Evolutionary conservation across 176 grass and related monocot species (phyloP).

Genomic region (Cymbopogon citratus): DNA sequence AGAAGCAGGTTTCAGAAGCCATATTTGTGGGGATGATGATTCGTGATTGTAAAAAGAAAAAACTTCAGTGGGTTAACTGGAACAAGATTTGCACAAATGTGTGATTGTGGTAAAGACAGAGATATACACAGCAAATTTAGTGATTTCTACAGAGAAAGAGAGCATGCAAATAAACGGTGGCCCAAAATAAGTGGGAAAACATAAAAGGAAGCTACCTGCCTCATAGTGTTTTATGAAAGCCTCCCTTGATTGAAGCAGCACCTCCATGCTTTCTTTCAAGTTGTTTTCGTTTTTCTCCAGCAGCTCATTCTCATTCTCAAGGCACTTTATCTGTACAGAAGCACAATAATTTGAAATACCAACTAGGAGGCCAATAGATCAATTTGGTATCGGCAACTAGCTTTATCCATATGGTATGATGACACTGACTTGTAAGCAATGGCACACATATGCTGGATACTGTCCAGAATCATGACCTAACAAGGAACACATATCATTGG

Average conservation of each 20-base stretch:
- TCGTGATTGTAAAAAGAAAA: neutral
- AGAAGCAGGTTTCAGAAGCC: neutral
- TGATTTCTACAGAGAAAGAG: neutral
- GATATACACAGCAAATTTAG: neutral
- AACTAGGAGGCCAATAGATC: neutral
- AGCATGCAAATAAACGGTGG: neutral
- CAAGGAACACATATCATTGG: neutral
- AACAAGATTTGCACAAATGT: neutral
- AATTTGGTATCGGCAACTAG: neutral
- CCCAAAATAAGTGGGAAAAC: neutral
- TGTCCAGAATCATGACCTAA: neutral
- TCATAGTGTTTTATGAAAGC: constrained; percentile 65
- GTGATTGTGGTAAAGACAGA: neutral
- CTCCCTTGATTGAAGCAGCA: constrained; percentile 69
- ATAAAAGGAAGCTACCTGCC: constrained; percentile 26
- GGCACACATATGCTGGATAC: neutral
- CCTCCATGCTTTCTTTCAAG: constrained; percentile 61
- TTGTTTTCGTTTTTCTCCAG: constrained; percentile 59
- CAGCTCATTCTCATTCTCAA: constrained; percentile 69
- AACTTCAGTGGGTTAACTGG: neutral
- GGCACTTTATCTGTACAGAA: constrained; percentile 58
- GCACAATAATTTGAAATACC: neutral
- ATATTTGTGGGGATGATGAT: neutral
- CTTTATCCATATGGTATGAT: neutral
- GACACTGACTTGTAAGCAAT: neutral